Base-by-base conservation (phyloP, 352 stramenopile species). In the Pythium graminicola region DNA sequence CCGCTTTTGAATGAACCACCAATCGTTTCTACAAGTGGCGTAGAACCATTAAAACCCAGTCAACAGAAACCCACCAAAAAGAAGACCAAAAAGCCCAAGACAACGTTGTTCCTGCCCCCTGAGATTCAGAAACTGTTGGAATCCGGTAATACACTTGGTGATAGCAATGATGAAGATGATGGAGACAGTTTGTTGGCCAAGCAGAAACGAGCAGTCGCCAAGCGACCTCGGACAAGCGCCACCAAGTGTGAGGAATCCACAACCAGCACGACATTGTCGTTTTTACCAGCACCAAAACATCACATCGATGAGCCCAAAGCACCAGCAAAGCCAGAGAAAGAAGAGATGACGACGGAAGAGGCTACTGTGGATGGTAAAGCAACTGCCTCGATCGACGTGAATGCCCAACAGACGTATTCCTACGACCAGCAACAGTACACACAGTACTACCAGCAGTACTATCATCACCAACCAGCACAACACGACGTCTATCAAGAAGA, bases 221-320 rank as follows among this genome's bases (percentile, higher is more conserved):
- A 77, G 42, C 65, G 66, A 0, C 57, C 64, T 10, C 65, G 66
- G 40, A 23, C 32, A 3, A 33, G n/a, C 10, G 24, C 31, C 1
- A 28, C 33, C 9, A 5, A 6, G 6, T 42, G 17, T 13, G n/a
- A 27, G n/a, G 16, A 19, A 16, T 29, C 35, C 9, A 14, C n/a
- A 4, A 16, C 22, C 16, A 20, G 8, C 20, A 50, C 28, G 23
- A 28, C 50, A 28, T 46, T 90, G 17, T 69, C 75, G 26, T 90
- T 90, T 62, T 62, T 90, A 1, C 80, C 80, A 26, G 46, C 67
- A 2, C 80, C 80, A 8, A 86, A 87, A 50, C 63, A 84, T 33
- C 50, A 68, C 24, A 23, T 81, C 0, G 51, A 60, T 16, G 51
- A 43, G 29, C 44, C 57, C 16, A 33, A 42, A 54, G 40, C 36